Evolutionary conservation across 192 early-diverging fungal genomes (phyloP), one percentile per base, ranked within the genome.

Genomic region (Rhizoclosmatium sp.): DNA sequence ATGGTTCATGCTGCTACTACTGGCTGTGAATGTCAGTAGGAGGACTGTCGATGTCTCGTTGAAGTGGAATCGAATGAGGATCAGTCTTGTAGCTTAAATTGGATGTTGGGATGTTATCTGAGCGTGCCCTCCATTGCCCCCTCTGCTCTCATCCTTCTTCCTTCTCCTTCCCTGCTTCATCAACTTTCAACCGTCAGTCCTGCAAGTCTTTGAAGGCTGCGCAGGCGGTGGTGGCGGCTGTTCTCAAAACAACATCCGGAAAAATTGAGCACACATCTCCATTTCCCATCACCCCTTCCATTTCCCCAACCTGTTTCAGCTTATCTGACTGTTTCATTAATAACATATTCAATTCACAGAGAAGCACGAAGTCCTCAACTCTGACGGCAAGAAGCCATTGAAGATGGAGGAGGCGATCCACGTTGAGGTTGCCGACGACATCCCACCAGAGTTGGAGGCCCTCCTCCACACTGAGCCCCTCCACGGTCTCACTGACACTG

Each of bases 391-490:
- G 72, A 75, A 75, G 56, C 59, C 72, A 9, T 40, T 75, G 0
- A 75, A 75, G 72, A 75, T 75, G 72, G 71, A 83, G 61, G 82
- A 83, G 67, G 71, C 73, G 48, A 81, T 81, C 21, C 84, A 85
- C 54, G 72, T 83, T 45, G 84, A 85, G 54, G 82, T 84, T 16
- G 62, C 71, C 42, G 84, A 85, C 39, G 82, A 65, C 5, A 49
- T 85, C 41, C 75, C 84, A 10, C 71, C 71, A 21, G 84, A 85
- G 59, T 68, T 83, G 44, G 82, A 81, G 46, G 58, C 69, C 39
- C 68, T 81, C n/a, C 84, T 97, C 31, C 91, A 95, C n/a, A 95
- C 96, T 2, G 91, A 96, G 71, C 92, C 93, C 47, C 80, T 79
- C 65, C 72, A 87, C 2, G 96, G 96, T 69, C 85, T 97, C 78